Evolutionary conservation across 2,329 filamentous ascomycete species (phyloP), one percentile per base, ranked within the genome.

Genomic region (Xylariaceae sp.): DNA sequence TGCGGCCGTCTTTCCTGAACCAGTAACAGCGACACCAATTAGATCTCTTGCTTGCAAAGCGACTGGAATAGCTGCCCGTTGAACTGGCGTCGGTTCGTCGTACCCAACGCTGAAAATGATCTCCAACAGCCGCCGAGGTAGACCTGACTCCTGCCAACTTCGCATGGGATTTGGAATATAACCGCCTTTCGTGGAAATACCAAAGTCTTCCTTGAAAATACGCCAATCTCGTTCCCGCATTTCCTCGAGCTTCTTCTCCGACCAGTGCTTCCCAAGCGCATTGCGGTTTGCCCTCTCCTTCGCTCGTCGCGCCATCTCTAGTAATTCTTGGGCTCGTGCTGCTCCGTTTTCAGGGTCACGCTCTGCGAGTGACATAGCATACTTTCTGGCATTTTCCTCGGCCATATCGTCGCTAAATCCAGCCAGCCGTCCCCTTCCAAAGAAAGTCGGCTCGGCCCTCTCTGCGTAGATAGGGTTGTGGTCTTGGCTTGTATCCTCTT

Each of bases 121-220:
- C 49, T 93, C 85, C 59, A 98, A 81, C 49, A 99, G 75, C 1
- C 86, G 82, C 57, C 84, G 81, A 2, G 95, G 93, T 40, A 99
- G 80, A 5, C 81, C 82, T 2, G 93, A 96, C 74, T 99, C 95
- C 45, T 83, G 71, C 95, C 95, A 99, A 65, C 82, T 91, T 48
- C 95, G 91, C 93, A 99, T 98, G 0, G 95, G 95, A 67, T 98
- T 93, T 0, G 95, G 95, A 53, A 98, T 91, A 21, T 83, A 82
- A 43, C 93, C 93, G 55, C 95, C 95, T 74, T 96, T 98, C 7
- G 92, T 97, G 41, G 89, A 83, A 71, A 99, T 99, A 66, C 95
- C 96, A 77, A 96, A 98, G 74, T 99, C 93, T 74, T 98, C 95
- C 76, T 98, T 99, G 86, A 99, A 97, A 67, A 99, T 98, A 71